Conservation (phyloP, 345 rosid genomes). For the Hevea brasiliensis region DNA sequence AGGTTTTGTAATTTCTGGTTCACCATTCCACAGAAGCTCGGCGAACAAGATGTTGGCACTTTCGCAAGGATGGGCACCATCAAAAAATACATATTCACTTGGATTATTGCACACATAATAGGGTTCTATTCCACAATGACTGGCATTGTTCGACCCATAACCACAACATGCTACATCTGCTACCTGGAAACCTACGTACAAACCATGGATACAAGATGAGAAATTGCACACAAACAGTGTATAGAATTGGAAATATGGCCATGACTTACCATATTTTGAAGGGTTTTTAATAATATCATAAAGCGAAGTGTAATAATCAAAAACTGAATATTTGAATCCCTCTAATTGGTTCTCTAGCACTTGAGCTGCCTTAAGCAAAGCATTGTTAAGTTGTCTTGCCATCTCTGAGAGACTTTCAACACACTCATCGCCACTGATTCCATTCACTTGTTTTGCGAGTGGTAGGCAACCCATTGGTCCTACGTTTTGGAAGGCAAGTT, state of each 20-base stretch:
- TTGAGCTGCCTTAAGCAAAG: neutral
- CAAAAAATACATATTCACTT: conserved; percentile 19
- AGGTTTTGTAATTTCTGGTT: neutral
- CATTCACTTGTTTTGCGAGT: neutral
- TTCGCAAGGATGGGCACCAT: conserved; percentile 20
- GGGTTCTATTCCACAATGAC: neutral
- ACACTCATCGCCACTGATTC: conserved; percentile 13
- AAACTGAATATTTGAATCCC: conserved; percentile 32
- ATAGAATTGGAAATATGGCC: too few relatives aligned
- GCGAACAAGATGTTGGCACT: neutral
- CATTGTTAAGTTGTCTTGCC: conserved; percentile 30
- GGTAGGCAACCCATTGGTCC: conserved; percentile 44
- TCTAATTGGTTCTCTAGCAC: conserved; percentile 9
- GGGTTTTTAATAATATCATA: conserved; percentile 7
- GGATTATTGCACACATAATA: conserved; percentile 10
- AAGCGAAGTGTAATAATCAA: conserved; percentile 36
- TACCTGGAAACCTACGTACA: too few relatives aligned
- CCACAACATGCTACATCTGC: too few relatives aligned
- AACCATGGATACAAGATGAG: too few relatives aligned
- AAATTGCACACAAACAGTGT: neutral
- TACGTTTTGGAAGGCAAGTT: conserved; percentile 29
- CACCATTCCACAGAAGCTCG: neutral
- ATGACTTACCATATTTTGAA: conserved; percentile 14
- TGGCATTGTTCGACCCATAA: too few relatives aligned
- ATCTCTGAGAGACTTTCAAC: conserved; percentile 10